Conservation (phyloP, 768 basidiomycete genomes). For the Kwoniella shandongensis region DNA sequence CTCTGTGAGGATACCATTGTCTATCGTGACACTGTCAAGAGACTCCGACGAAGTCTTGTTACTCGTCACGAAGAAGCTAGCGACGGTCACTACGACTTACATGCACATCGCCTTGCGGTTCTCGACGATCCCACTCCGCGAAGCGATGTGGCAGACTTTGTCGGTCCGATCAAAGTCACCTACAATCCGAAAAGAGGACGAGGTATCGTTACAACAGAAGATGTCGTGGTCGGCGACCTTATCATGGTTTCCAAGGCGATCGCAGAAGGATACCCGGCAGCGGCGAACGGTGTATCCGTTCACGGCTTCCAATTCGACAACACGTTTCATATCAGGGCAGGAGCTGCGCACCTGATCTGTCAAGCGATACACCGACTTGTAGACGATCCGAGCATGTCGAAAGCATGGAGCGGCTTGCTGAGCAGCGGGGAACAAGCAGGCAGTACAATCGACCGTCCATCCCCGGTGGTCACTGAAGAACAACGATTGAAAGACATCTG, state of each 20-base stretch:
- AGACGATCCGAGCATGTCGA: constrained; percentile 1
- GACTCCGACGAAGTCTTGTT: too few species aligned
- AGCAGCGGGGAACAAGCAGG: too few species aligned
- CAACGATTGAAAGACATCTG: background rate
- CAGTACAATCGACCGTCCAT: too few species aligned
- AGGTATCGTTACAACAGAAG: constrained; percentile 3
- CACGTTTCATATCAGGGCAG: too few species aligned
- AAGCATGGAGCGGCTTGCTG: background rate
- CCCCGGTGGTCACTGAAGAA: background rate
- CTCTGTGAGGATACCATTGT: too few species aligned
- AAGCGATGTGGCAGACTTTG: constrained; percentile 14
- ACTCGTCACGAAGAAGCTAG: too few species aligned
- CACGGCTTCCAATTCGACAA: background rate
- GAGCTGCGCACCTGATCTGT: too few species aligned
- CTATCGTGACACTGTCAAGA: too few species aligned
- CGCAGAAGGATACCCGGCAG: background rate
- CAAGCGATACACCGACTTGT: constrained; percentile 5
- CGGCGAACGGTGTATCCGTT: background rate
- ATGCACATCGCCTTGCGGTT: too few species aligned
- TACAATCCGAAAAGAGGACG: background rate
- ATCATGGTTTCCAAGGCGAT: constrained; percentile 7
- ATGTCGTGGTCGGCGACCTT: constrained; percentile 8
- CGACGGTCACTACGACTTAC: too few species aligned
- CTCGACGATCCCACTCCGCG: too few species aligned
- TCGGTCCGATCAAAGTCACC: background rate